Evolutionary conservation across 495 filamentous ascomycete genomes (phyloP).

Genomic region (Penicillium subrubescens): DNA sequence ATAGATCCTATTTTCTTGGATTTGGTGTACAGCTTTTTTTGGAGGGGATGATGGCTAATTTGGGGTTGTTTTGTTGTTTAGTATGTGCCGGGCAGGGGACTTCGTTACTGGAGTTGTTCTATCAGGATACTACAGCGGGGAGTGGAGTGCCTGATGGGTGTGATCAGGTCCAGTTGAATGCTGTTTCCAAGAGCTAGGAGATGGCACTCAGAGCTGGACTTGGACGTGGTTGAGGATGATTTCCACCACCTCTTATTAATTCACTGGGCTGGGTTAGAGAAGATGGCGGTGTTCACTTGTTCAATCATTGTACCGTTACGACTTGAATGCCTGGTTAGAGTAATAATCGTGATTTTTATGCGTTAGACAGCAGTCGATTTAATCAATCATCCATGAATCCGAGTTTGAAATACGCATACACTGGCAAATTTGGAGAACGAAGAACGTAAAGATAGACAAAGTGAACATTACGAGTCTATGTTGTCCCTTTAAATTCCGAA

Average conservation of each 20-base stretch:
- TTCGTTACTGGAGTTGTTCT: conserved; percentile 5
- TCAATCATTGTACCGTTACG: background rate
- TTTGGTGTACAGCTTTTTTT: background rate
- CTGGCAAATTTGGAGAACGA: background rate
- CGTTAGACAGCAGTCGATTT: background rate
- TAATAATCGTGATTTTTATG: background rate
- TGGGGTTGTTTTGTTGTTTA: background rate
- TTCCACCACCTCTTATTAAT: too few species aligned
- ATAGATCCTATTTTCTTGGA: background rate
- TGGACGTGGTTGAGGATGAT: too few species aligned
- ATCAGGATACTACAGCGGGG: conserved; percentile 3
- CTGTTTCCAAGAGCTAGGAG: background rate
- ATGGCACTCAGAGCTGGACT: background rate
- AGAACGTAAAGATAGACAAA: background rate
- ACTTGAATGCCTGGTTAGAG: background rate
- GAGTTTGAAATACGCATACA: background rate
- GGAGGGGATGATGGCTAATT: background rate
- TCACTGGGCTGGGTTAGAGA: too few species aligned
- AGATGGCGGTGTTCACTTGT: too few species aligned
- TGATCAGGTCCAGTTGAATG: conserved; percentile 12
- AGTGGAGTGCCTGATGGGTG: conserved; percentile 8
- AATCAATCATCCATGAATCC: background rate
- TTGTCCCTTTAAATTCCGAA: too few species aligned
- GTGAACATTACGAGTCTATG: background rate
- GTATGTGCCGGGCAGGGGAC: conserved; percentile 9